phyloP scores from a whole-genome alignment of 208 protist genomes.

The Herpetomonas tarakana region DNA sequence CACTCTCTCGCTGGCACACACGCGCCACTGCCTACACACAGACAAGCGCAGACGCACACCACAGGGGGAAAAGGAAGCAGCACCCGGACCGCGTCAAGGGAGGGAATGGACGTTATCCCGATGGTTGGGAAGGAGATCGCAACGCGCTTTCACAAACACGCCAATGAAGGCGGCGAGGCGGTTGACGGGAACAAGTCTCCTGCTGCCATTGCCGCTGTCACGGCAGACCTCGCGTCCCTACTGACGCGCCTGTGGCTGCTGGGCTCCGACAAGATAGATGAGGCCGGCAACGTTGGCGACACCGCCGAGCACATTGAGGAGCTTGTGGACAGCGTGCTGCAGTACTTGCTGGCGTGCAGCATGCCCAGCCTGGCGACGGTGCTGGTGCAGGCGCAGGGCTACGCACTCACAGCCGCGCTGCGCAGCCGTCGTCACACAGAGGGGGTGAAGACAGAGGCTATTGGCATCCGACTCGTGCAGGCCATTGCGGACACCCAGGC shows the following conservation, averaged over 20 bases:
- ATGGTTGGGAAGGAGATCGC: conserved; percentile 68
- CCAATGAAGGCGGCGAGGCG: conserved; percentile 14
- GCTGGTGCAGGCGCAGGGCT: conserved; percentile 54
- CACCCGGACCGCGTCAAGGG: too few species aligned
- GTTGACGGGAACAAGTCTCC: background rate
- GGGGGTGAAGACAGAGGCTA: conserved; percentile 65
- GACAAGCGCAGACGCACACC: too few species aligned
- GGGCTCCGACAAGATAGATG: conserved; percentile 34
- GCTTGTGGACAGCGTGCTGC: conserved; percentile 50
- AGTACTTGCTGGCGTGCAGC: conserved; percentile 57
- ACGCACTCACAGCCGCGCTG: conserved; percentile 27
- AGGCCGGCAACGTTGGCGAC: conserved; percentile 55
- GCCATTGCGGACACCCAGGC: conserved; percentile 50
- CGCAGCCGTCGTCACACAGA: conserved; percentile 31
- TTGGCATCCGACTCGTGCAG: conserved; percentile 53
- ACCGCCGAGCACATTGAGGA: conserved; percentile 61
- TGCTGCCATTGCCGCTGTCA: conserved; percentile 25
- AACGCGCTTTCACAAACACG: conserved; percentile 45
- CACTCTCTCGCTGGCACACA: too few species aligned
- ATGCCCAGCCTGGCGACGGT: conserved; percentile 52
- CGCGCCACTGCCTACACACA: too few species aligned
- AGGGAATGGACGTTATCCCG: conserved; percentile 83
- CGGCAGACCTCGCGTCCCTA: conserved; percentile 58
- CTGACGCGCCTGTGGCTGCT: conserved; percentile 71
- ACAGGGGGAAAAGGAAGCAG: too few species aligned